Base-by-base conservation (phyloP, 2,329 filamentous ascomycete species). In the Penicillium rolfsii region DNA sequence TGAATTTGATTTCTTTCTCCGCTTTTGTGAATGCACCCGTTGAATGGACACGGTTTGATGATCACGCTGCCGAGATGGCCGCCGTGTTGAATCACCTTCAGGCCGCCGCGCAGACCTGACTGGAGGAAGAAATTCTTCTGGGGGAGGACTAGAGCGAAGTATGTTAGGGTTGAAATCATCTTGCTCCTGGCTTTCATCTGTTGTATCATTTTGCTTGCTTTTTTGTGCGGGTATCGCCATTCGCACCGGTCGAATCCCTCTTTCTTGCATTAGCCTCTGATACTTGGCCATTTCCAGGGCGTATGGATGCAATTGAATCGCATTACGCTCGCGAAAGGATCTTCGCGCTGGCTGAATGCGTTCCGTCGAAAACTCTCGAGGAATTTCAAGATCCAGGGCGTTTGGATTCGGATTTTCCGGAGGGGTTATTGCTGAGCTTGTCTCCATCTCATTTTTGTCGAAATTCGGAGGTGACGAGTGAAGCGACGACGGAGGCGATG, bases 301-400 rank as follows among this genome's bases (percentile, higher is more conserved):
- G 59, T 82, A 83, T 1, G 81, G 81, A 62, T 82, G 79, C 30
- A 82, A 62, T 57, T 83, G 81, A 52, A 82, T 82, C 7, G 79
- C 76, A 64, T 80, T 81, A 41, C 81, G 76, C 58, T 79, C 73
- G 55, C 81, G 73, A 24, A 82, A 68, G 4, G 69, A 70, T 58
- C 77, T 73, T 60, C 73, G 70, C n/a, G 58, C 52, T 16, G 71
- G 71, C 35, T 67, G 70, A 30, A 64, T 60, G 35, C 71, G 28
- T 58, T 74, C 67, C 28, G 56, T 65, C 49, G 74, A 30, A 19
- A 74, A 54, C 9, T 74, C 70, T 12, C 72, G 69, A 0, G 70
- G 65, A 11, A 75, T 67, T 14, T 75, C 70, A 9, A 70, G 54
- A 11, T 66, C 54, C 6, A 66, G 61, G 7, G 70, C 56, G 30